These are phyloP conservation scores for Beta macrorhiza DNA, from an alignment of 179 eudicot genomes.

Conservation along the genomic window DNA sequence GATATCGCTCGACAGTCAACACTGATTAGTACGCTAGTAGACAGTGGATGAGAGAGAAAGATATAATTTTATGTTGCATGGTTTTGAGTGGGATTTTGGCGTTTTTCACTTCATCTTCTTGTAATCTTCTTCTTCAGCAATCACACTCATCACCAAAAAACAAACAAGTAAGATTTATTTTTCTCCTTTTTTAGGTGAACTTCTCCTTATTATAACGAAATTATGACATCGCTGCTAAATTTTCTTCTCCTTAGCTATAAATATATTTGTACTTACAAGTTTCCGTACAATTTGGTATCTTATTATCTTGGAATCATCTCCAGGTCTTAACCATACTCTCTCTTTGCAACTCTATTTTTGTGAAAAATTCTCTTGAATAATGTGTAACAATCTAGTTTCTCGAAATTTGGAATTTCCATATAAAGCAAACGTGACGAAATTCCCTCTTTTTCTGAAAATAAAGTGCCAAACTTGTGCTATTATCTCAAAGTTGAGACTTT, in stretches of 20 bases:
- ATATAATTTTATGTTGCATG: constrained; percentile 29
- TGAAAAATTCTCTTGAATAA: constrained; percentile 20
- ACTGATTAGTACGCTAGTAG: not conserved
- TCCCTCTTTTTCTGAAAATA: not conserved
- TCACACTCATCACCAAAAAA: constrained; percentile 22
- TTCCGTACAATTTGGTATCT: constrained; percentile 19
- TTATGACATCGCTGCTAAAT: constrained; percentile 21
- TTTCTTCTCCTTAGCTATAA: not conserved
- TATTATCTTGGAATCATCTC: not conserved
- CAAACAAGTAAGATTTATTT: constrained; percentile 7
- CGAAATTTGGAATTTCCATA: constrained; percentile 17
- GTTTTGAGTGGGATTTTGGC: constrained; percentile 49
- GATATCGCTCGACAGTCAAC: not conserved
- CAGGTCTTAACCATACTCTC: not conserved
- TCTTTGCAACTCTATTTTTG: constrained; percentile 23
- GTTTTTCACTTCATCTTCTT: constrained; percentile 25
- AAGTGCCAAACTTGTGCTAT: constrained; percentile 7
- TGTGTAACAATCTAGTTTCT: constrained; percentile 28
- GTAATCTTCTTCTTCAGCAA: constrained; percentile 19
- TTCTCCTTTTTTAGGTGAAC: too few relatives aligned
- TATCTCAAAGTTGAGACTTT: not conserved
- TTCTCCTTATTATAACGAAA: constrained; percentile 25
- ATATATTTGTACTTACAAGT: constrained; percentile 14
- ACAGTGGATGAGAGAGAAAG: not conserved
- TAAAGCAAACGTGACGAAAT: constrained; percentile 12